Base-by-base conservation (phyloP, 2,329 filamentous ascomycete species). In the Apiospora pterosperma region DNA sequence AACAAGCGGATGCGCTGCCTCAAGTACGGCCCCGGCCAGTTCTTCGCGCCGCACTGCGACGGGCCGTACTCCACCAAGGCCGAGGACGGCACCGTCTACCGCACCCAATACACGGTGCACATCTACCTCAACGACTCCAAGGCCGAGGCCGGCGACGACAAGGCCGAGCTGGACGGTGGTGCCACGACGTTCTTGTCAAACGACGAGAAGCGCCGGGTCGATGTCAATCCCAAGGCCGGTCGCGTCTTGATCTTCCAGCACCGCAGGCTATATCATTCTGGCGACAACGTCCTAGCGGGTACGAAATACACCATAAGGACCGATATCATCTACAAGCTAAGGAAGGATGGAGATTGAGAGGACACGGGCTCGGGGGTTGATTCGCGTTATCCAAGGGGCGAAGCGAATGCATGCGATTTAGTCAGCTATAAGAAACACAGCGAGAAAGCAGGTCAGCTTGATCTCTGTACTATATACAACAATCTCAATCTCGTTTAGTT, bases 1-100 rank as follows among this genome's bases (percentile, higher is more conserved):
- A 96, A 96, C 74, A 86, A 93, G 73, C 79, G 91, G 39, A 84
- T 94, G 84, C 81, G 92, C 34, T 94, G 94, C 70, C 78, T 96
- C 61, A 89, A 86, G 71, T 96, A 96, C 74, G 82, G 82, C 0
- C 77, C 82, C 0, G 91, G 91, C 0, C 88, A 93, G 70, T 95
- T 89, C 73, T 96, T 96, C 71, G 84, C 83, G 66, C 82, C 88
- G 4, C 92, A 95, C 73, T 88, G 84, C 68, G 92, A 95, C 72
- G 88, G 85, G 0, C 70, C 79, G 0, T 95, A 90, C 69, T 79
- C 79, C 61, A 88, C 86, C 19, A 63, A 66, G 5, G 67, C 59
- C 55, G 36, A 39, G 5, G 81, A 83, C 62, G 77, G 80, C 8
- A 78, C 74, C 23, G 80, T 72, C 4, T 73, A 80, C 36, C 70